Base-by-base conservation (phyloP, 108 stramenopile genomes). In the Ochromonas danica region DNA sequence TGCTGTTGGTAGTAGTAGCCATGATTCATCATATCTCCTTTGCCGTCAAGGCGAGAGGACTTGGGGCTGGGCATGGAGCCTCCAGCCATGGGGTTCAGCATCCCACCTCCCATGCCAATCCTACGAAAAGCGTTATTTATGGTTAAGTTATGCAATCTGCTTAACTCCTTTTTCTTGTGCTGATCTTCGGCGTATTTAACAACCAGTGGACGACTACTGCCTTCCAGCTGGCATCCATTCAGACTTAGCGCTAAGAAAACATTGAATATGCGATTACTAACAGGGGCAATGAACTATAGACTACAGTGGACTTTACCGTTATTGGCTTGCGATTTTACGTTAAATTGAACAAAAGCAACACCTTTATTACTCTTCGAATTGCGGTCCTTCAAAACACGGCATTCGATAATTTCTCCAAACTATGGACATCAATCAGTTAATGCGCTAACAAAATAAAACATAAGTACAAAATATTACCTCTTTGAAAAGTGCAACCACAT, bases 341-440 rank as follows among this genome's bases (percentile, higher is more conserved):
- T 80, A 40, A 81, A 83, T 35, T 85, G 84, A 43, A 85, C 84
- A 39, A 85, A 85, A 40, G 84, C 84, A 40, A 82, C 80, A 80
- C 84, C 72, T 31, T 60, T 81, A 38, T 74, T 80, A 43, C 43
- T 75, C 43, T 72, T 81, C 30, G 82, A 71, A 42, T 85, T 83
- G 41, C 41, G 39, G 82, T 85, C 84, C 25, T 72, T 35, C 2
- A 85, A 81, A 36, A 82, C 80, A 17, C 84, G 62, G 79, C 84
- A 85, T 79, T 85, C 82, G 62, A 85, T 83, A 38, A 85, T 85
- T 39, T 83, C 80, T 0, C 84, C 84, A 60, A 83, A 85, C 82
- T 77, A 82, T 67, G 25, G 25, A 67, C 17, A 67, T 67, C 63
- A 33, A 67, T 36, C 14, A 31, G 33, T 28, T 31, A 28, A 67